These are phyloP conservation scores for Neofusicoccum umdonicola DNA, from an alignment of 2,329 filamentous ascomycete species.

Conservation along the genomic window DNA sequence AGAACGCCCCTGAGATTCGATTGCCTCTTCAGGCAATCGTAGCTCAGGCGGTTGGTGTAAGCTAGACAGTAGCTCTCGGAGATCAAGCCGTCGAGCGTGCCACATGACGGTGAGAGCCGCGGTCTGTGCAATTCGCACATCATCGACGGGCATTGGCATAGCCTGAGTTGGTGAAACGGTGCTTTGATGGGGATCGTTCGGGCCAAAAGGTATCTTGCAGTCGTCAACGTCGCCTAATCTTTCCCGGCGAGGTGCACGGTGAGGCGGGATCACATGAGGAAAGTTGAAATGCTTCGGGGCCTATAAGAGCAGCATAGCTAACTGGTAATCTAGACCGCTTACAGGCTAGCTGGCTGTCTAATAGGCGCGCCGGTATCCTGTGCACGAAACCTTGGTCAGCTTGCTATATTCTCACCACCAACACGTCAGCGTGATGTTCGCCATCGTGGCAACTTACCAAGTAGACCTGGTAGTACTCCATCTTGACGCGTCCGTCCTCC, in stretches of 20 bases:
- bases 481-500: constrained; percentile 52
- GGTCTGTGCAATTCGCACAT: too few species aligned
- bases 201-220: not conserved
- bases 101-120: too few species aligned
- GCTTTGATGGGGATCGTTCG: not conserved
- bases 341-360: not conserved
- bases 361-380: not conserved
- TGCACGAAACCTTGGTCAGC: not conserved
- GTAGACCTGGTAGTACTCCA: constrained; percentile 56
- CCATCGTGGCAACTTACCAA: constrained; percentile 39
- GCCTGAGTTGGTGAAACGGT: not conserved
- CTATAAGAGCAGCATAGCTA: not conserved
- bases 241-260: not conserved
- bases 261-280: too few species aligned
- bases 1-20: too few species aligned
- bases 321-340: not conserved
- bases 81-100: too few species aligned
- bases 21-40: too few species aligned
- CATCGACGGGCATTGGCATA: too few species aligned
- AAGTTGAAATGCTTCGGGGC: not conserved
- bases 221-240: not conserved
- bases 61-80: too few species aligned
- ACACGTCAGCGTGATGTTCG: not conserved
- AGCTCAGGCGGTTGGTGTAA: too few species aligned
- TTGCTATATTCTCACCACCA: not conserved